phyloP scores from a whole-genome alignment of 192 early-diverging fungal species.

The Lunasporangiospora selenospora region DNA sequence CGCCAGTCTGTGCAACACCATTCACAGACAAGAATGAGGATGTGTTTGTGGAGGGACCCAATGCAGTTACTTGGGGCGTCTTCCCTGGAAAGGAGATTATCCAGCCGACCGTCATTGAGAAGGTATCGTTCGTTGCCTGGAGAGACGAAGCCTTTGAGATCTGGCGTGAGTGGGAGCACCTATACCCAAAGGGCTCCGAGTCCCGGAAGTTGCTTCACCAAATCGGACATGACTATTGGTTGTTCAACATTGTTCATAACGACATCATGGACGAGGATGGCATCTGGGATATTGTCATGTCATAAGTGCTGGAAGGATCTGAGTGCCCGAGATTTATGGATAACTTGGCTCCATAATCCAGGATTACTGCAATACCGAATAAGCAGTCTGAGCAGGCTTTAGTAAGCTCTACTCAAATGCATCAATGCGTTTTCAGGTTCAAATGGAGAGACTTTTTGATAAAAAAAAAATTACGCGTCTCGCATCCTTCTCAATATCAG shows the following conservation, averaged over 20 bases:
- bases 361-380: no score
- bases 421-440: no score
- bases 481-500: no score
- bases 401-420: no score
- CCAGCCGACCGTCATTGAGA: constrained; percentile 85
- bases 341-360: no score
- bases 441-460: no score
- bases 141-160: constrained; percentile 86
- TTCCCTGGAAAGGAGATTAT: constrained; percentile 91
- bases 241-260: constrained; percentile 86
- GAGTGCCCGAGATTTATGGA: no score
- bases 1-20: constrained; percentile 58
- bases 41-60: constrained; percentile 61
- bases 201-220: constrained; percentile 66
- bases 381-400: no score
- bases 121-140: constrained; percentile 80
- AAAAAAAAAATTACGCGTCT: no score
- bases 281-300: constrained; percentile 55
- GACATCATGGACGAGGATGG: constrained; percentile 63
- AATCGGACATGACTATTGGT: constrained; percentile 70
- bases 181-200: constrained; percentile 65
- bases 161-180: constrained; percentile 79
- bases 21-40: constrained; percentile 52
- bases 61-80: constrained; percentile 91
- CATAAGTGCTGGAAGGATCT: no score